Conservation (phyloP, 495 filamentous ascomycete genomes). For the Penicillium cosmopolitanum region DNA sequence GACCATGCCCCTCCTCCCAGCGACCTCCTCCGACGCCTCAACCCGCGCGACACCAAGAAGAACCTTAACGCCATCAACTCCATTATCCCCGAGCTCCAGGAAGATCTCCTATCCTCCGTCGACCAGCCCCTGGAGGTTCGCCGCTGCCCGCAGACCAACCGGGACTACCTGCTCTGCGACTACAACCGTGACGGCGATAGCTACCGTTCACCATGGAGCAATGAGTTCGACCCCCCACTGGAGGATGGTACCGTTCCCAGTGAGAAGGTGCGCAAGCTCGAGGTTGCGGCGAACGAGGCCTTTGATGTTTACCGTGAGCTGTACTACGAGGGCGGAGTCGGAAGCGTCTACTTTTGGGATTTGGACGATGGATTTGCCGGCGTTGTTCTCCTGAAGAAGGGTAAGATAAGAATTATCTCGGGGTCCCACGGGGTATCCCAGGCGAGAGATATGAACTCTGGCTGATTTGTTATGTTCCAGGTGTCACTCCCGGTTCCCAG, state of each 20-base stretch:
- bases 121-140: slow-evolving; percentile 90
- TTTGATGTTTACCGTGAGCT: slow-evolving; percentile 97
- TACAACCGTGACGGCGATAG: slow-evolving; percentile 99
- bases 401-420: slow-evolving; percentile 39
- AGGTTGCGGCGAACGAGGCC: slow-evolving; percentile 89
- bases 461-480: slow-evolving; percentile 31
- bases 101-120: slow-evolving; percentile 96
- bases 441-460: not conserved
- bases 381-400: slow-evolving; percentile 93
- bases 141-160: slow-evolving; percentile 82
- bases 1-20: slow-evolving; percentile 49
- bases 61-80: slow-evolving; percentile 85
- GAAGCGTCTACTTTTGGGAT: slow-evolving; percentile 98
- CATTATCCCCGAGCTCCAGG: slow-evolving; percentile 87
- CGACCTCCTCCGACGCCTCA: slow-evolving; percentile 96
- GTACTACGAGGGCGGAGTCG: slow-evolving; percentile 97
- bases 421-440: no score
- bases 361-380: slow-evolving; percentile 98
- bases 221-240: slow-evolving; percentile 91
- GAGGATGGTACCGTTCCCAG: slow-evolving; percentile 79
- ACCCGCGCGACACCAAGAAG: slow-evolving; percentile 82
- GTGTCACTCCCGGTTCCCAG: slow-evolving; percentile 67
- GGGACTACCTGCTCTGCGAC: slow-evolving; percentile 98
- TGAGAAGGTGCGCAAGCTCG: slow-evolving; percentile 88
- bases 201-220: slow-evolving; percentile 96